Conservation (phyloP, 192 early-diverging fungal species). For the Linnemannia elongata region DNA sequence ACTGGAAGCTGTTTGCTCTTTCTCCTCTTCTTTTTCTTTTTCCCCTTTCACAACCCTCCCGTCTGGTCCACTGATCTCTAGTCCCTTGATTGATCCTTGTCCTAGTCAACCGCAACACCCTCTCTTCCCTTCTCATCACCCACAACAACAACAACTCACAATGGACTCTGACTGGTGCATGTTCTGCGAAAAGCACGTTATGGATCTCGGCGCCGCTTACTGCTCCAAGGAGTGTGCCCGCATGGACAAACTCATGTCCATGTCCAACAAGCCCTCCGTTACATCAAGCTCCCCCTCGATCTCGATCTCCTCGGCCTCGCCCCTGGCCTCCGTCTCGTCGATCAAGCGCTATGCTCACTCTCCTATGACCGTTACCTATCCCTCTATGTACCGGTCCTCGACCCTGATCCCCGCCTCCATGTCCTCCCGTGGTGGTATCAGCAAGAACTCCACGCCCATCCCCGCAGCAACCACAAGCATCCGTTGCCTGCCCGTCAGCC, state of each 20-base stretch:
- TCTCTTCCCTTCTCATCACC: background rate
- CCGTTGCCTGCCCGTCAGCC: constrained; percentile 45
- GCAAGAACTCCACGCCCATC: constrained; percentile 43
- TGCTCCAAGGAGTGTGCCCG: constrained; percentile 53
- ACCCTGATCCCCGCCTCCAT: constrained; percentile 46
- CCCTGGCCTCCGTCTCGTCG: constrained; percentile 15
- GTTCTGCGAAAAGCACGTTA: constrained; percentile 58
- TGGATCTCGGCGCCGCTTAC: constrained; percentile 54
- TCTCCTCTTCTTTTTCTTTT: constrained; percentile 53
- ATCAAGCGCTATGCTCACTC: constrained; percentile 43
- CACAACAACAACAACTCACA: constrained; percentile 5
- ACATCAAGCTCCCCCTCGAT: background rate
- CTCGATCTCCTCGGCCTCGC: constrained; percentile 9
- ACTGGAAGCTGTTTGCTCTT: constrained; percentile 30
- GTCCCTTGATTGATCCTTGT: constrained; percentile 49
- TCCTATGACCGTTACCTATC: constrained; percentile 50
- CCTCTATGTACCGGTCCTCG: constrained; percentile 50
- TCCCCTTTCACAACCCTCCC: constrained; percentile 16
- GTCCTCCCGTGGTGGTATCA: constrained; percentile 52
- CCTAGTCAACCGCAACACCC: constrained; percentile 17
- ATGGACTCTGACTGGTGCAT: constrained; percentile 59
- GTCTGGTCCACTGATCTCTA: constrained; percentile 35
- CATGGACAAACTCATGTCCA: constrained; percentile 55
- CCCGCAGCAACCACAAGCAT: constrained; percentile 48
- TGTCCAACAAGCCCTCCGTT: constrained; percentile 28